phyloP scores from a whole-genome alignment of 2,329 filamentous ascomycete species.

The Leptographium galeiforme region DNA sequence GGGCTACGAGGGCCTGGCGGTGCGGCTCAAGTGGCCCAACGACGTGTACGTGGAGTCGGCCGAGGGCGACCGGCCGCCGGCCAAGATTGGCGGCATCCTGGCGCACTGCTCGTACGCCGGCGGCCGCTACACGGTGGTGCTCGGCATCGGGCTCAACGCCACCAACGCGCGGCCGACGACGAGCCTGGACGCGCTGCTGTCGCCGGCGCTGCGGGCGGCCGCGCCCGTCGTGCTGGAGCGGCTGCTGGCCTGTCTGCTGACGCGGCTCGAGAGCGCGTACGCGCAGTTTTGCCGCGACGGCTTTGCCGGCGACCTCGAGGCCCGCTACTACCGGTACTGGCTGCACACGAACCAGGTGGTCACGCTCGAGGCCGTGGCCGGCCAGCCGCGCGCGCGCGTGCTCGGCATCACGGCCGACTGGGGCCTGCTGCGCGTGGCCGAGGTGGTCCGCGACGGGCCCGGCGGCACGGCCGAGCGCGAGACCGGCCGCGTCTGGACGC shows the following conservation, averaged over 20 bases:
- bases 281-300: conserved; percentile 59
- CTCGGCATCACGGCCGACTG: conserved; percentile 85
- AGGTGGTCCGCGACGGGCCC: conserved; percentile 48
- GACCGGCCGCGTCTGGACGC: conserved; percentile 65
- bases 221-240: conserved; percentile 60
- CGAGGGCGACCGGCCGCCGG: conserved; percentile 20
- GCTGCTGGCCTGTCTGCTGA: conserved; percentile 68
- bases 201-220: conserved; percentile 16
- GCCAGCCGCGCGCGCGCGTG: conserved; percentile 54
- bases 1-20: conserved; percentile 60
- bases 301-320: conserved; percentile 61
- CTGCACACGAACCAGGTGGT: conserved; percentile 62
- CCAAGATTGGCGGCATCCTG: conserved; percentile 83
- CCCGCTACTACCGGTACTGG: conserved; percentile 71
- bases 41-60: conserved; percentile 67
- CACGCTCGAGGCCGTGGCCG: conserved; percentile 69
- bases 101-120: conserved; percentile 75
- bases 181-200: conserved; percentile 56
- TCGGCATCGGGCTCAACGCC: conserved; percentile 79
- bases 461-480: conserved; percentile 35
- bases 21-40: conserved; percentile 96
- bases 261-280: conserved; percentile 67
- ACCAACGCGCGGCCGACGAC: conserved; percentile 77
- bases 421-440: conserved; percentile 75
- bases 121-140: conserved; percentile 68